Evolutionary conservation across 768 basidiomycete species (phyloP), one percentile per base, ranked within the genome.

Genomic region (Hypsizygus marmoreus): DNA sequence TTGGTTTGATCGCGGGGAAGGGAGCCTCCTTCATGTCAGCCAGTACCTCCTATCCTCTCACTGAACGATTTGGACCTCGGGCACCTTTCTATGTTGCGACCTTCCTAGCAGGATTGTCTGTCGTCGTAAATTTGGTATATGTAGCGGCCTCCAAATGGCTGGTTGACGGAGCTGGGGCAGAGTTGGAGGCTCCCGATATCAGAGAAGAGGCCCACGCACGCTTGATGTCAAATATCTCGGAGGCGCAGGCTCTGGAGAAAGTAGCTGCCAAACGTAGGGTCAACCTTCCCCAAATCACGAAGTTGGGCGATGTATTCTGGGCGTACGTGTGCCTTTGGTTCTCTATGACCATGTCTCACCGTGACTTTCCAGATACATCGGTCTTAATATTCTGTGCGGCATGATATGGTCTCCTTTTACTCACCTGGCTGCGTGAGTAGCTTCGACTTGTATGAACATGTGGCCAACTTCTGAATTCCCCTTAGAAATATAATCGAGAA

Each of bases 1-100:
- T 91, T n/a, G 91, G 90, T 16, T 82, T 93, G 12, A 76, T 93
- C 17, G 85, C 81, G 3, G 91, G 91, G 26, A 93, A 91, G 63
- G 80, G 76, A 8, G 79, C 87, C 0, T 86, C 86, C 4, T 93
- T 91, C 60, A 49, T 89, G 25, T 79, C 88, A 17, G 87, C 88
- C 3, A 75, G 84, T 29, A 83, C 86, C 4, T 82, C 85, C 3
- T 87, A 89, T 59, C 87, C 88, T 0, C 76, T 92, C n/a, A 79
- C 84, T 1, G 77, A 85, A 51, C 59, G 62, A 5, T 86, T 79
- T 50, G 87, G 87, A 1, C 72, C 80, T 1, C 79, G 81, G 36
- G 86, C 87, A 0, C 89, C 90, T 0, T 91, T 91, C 64, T 80
- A 84, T 56, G 80, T 80, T 13, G 77, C 87, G 16, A 81, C 84